Percentiles rank a stretch among this genome's conserved stretches.
phyloP scores from a whole-genome alignment of 2,329 filamentous ascomycete genomes.

The Aureobasidium leucospermi region DNA sequence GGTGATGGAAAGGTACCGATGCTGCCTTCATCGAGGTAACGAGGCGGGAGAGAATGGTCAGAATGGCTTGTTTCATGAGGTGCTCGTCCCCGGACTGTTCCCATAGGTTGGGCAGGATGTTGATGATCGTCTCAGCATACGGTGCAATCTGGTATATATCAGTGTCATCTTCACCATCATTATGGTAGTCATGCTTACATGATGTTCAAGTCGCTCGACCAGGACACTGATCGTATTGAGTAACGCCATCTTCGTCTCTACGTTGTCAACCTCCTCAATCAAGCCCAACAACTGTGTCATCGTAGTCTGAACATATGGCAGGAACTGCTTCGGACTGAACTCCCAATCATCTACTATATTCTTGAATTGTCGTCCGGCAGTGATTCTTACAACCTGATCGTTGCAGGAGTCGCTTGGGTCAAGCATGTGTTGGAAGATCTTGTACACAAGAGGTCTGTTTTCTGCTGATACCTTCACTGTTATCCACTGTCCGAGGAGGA shows the following conservation, averaged over 20 bases:
- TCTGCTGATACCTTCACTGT: constrained; percentile 63
- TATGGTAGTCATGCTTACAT: constrained; percentile 39
- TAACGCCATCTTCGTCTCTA: constrained; percentile 85
- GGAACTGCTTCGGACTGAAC: constrained; percentile 66
- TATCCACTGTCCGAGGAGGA: constrained; percentile 85
- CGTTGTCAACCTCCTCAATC: constrained; percentile 70
- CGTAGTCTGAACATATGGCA: constrained; percentile 68
- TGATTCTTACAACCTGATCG: constrained; percentile 86
- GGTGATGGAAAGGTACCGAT: constrained; percentile 68
- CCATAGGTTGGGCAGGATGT: constrained; percentile 75
- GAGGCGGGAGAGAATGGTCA: constrained; percentile 76
- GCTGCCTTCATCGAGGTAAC: constrained; percentile 77
- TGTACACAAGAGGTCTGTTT: constrained; percentile 69
- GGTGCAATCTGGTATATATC: constrained; percentile 43
- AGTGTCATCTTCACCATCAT: constrained; percentile 5
- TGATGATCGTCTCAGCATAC: constrained; percentile 73
- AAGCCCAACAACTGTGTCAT: constrained; percentile 67
- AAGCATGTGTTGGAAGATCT: constrained; percentile 82
- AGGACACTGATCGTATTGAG: constrained; percentile 78
- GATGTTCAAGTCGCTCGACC: constrained; percentile 72
- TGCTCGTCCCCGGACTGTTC: constrained; percentile 77
- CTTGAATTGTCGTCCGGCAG: constrained; percentile 77
- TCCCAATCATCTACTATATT: constrained; percentile 76
- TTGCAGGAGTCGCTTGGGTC: constrained; percentile 68
- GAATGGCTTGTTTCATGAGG: constrained; percentile 87